phyloP scores from a whole-genome alignment of 345 rosid genomes.

The Brassica rapa region DNA sequence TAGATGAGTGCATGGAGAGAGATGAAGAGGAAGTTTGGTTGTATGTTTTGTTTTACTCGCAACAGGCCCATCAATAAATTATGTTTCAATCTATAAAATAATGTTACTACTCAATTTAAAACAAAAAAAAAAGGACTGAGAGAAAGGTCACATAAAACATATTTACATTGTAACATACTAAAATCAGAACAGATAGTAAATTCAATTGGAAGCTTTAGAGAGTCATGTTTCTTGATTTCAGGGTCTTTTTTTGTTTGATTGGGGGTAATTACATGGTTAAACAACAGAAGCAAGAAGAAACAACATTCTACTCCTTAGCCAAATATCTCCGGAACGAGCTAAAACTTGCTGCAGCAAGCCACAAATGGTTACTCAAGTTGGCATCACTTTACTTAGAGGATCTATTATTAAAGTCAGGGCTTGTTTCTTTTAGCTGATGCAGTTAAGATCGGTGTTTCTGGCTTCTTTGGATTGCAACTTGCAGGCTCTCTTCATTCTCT shows the following conservation, averaged over 20 bases:
- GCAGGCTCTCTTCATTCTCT: constrained; percentile 82
- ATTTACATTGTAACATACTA: constrained; percentile 33
- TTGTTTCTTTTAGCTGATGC: constrained; percentile 37
- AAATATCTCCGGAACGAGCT: constrained; percentile 18
- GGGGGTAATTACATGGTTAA: constrained; percentile 28
- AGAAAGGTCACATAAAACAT: not conserved
- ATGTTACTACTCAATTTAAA: not conserved
- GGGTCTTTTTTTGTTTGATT: not conserved
- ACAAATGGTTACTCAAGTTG: constrained; percentile 33
- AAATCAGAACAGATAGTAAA: not conserved
- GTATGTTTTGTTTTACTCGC: constrained; percentile 37
- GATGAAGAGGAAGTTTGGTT: constrained; percentile 55
- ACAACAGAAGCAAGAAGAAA: constrained; percentile 31
- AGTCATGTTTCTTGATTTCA: constrained; percentile 12
- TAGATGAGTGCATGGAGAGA: constrained; percentile 57
- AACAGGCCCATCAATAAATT: not conserved
- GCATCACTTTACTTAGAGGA: constrained; percentile 10
- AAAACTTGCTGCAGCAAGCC: constrained; percentile 34
- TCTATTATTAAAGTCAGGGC: constrained; percentile 19
- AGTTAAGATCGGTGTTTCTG: constrained; percentile 41
- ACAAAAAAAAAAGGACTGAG: not conserved
- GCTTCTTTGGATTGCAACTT: constrained; percentile 36
- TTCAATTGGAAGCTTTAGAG: constrained; percentile 29
- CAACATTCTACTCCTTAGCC: constrained; percentile 33
- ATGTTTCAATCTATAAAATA: not conserved